Percentiles rank a stretch among this genome's conserved stretches.
Evolutionary conservation across 2,329 filamentous ascomycete genomes (phyloP).

Genomic region (Colletotrichum aenigma): DNA sequence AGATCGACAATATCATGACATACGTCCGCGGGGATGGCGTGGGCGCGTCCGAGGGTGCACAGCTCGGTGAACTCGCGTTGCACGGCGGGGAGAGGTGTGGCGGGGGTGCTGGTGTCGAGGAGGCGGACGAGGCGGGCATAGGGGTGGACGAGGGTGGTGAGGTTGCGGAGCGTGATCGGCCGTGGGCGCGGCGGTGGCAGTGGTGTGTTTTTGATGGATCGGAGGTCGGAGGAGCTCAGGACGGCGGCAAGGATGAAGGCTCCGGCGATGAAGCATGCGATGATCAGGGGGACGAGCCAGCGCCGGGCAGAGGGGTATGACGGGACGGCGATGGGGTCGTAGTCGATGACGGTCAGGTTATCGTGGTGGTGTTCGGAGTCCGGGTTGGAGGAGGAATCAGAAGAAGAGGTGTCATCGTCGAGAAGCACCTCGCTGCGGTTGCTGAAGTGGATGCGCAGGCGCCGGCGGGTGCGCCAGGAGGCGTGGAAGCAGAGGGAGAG

Average conservation of each 20-base stretch:
- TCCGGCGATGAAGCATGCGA: background rate
- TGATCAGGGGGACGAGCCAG: background rate
- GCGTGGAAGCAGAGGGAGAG: background rate
- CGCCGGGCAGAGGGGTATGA: background rate
- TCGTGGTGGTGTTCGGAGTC: background rate
- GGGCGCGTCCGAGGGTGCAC: background rate
- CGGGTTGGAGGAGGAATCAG: background rate
- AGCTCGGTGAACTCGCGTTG: background rate
- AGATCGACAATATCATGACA: background rate
- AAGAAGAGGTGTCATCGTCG: background rate
- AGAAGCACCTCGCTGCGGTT: background rate
- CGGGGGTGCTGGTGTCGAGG: background rate
- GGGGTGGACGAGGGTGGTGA: background rate
- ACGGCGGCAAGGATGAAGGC: background rate
- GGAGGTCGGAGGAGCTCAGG: background rate
- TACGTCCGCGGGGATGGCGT: background rate
- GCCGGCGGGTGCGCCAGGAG: background rate
- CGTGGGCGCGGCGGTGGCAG: too few relatives aligned
- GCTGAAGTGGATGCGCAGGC: background rate
- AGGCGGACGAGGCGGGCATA: background rate
- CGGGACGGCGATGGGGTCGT: background rate
- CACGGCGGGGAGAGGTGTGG: background rate
- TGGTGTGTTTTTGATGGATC: background rate
- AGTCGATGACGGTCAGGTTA: background rate
- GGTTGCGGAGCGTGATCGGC: background rate